Evolutionary conservation across 768 basidiomycete species (phyloP), one percentile per base, ranked within the genome.

Genomic region (Xanthoconium purpureum): DNA sequence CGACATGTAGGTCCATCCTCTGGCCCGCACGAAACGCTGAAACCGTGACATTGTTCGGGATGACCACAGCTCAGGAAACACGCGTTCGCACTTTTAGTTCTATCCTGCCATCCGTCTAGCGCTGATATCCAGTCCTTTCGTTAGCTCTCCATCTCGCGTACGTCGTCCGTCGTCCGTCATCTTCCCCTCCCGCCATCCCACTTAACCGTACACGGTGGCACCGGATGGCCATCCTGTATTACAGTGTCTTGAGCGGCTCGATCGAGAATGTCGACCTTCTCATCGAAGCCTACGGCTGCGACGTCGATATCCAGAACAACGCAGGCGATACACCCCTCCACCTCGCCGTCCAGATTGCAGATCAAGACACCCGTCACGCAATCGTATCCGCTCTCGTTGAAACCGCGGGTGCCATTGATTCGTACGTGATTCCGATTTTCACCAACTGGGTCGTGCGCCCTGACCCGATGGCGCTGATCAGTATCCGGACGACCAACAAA

Each of bases 141-240:
- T 50, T 55, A 71, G 69, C 71, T 43, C 71, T 71, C 29, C 69
- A 71, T 54, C 62, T 69, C 39, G 69, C 71, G 69, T 71, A 56
- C 28, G 69, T 67, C 14, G 14, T n/a, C 42, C 50, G 5, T 45
- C 18, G 8, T 24, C 24, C 2, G 13, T 18, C 24, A 24, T 24
- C n/a, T 37, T 35, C n/a, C 40, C 36, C 48, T 37, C 13, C 0
- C 30, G 18, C 15, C 28, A n/a, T 20, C 40, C 36, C 6, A 17
- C 43, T 47, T 47, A 43, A 63, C 33, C 24, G 5, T 28, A n/a
- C 47, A 18, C 18, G 47, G 7, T 51, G 5, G 20, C 13, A 28
- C 38, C 14, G 43, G 15, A 17, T 47, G 33, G 15, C n/a, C 18
- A 24, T 52, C 28, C 3, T 60, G 17, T 29, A n/a, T 35, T 3